Base-by-base conservation (phyloP, 306 rosid genomes). In the Vigna unguiculata region DNA sequence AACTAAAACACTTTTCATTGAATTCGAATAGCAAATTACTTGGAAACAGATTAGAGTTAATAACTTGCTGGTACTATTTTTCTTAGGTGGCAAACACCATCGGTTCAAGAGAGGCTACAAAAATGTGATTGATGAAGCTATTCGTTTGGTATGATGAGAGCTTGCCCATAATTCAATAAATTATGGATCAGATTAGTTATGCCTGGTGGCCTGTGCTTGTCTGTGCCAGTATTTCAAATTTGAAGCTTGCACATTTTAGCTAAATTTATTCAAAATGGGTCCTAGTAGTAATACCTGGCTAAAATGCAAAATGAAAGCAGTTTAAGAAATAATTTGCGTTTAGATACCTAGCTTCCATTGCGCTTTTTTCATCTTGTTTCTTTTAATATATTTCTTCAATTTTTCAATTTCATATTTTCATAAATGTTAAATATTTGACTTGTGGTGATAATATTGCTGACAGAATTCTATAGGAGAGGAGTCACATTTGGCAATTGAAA, bases 41-140 rank as follows among this genome's bases (percentile, higher is more conserved):
- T 54, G 53, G 41, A 24, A 30, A 15, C 7, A 45, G 13, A 53
- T 53, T 40, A 36, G 7, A 36, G 16, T 60, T 64, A 21, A 45
- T 78, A 66, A 78, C 72, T 24, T 74, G 79, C 38, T 47, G 71
- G 22, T 80, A 62, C 51, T 13, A 47, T 84, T 71, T 85, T 79
- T 80, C 47, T 47, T 78, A 95, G 98, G 96, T 74, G 98, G 97
- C 38, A 95, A 85, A 82, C 98, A 95, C 80, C 98, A 88, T 74
- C 94, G 97, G 74, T 95, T 95, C 88, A 92, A 89, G 82, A 92
- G 97, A 83, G 97, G 98, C 86, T 92, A 95, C 90, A 95, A 89
- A 86, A 95, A 95, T 79, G 98, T 95, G 83, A 95, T 90, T 62
- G 98, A 95, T 74, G 97, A 95, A 87, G 97, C 98, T 58, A 87